These are phyloP conservation scores for Castanea sativa DNA, from an alignment of 306 rosid genomes.

Conservation along the genomic window DNA sequence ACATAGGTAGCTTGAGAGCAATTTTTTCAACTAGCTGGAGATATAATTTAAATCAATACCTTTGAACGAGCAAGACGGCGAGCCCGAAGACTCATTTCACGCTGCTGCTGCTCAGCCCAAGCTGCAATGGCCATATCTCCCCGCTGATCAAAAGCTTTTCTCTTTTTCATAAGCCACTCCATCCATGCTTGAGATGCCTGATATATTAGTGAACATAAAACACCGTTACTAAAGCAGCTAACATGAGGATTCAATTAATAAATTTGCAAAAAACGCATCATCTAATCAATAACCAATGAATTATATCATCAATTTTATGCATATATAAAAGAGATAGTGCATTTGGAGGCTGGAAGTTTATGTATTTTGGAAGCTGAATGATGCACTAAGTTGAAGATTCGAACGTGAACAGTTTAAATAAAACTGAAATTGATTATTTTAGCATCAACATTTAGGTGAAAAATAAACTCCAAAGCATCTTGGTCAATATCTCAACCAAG, in stretches of 20 bases:
- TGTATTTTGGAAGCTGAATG: not conserved
- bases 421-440: not conserved
- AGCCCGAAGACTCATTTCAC: slow-evolving; percentile 70
- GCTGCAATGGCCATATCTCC: slow-evolving; percentile 97
- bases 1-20: no score
- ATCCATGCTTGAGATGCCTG: slow-evolving; percentile 99
- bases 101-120: slow-evolving; percentile 99
- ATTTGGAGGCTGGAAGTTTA: not conserved
- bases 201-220: slow-evolving; percentile 24
- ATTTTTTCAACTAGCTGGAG: not conserved
- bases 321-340: not conserved
- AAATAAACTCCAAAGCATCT: not conserved
- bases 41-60: slow-evolving; percentile 39
- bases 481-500: no score
- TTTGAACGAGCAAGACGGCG: slow-evolving; percentile 91
- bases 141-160: slow-evolving; percentile 92
- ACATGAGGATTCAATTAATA: not conserved
- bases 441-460: not conserved
- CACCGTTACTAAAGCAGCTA: slow-evolving; percentile 10
- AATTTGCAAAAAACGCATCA: not conserved
- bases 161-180: slow-evolving; percentile 93
- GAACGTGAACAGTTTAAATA: not conserved
- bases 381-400: not conserved
- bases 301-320: not conserved
- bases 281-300: not conserved